These are phyloP conservation scores for Aristolochia californica DNA, from an alignment of 164 flowering plant species.

Conservation along the genomic window DNA sequence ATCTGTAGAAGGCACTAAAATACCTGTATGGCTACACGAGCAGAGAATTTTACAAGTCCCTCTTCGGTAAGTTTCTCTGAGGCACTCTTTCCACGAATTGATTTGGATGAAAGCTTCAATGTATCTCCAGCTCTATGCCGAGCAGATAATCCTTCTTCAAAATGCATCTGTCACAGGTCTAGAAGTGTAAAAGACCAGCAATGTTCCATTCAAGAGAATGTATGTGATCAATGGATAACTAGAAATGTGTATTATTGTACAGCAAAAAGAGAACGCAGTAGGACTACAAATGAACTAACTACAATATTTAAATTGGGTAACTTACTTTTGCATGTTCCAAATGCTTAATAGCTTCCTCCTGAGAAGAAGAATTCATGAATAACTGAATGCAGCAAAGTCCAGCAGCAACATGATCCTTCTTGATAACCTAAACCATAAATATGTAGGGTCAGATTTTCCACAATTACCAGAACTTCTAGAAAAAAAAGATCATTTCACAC, in stretches of 20 bases:
- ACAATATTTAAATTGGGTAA: neutral
- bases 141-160: constrained; percentile 85
- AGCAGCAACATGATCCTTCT: constrained; percentile 90
- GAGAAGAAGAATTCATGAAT: constrained; percentile 76
- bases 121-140: constrained; percentile 64
- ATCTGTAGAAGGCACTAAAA: neutral
- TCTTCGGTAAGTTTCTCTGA: constrained; percentile 92
- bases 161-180: constrained; percentile 53
- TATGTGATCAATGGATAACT: neutral
- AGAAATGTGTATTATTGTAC: no score
- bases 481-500: neutral
- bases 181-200: neutral
- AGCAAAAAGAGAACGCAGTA: no score
- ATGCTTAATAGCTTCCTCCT: constrained; percentile 86
- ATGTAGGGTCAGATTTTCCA: constrained; percentile 1
- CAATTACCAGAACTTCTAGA: neutral
- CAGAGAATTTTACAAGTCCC: constrained; percentile 82
- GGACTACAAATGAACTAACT: no score
- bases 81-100: constrained; percentile 78
- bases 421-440: constrained; percentile 57
- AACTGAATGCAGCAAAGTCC: constrained; percentile 97
- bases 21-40: constrained; percentile 88
- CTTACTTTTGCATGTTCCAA: constrained; percentile 85
- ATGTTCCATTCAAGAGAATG: neutral
- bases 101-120: constrained; percentile 66